Base-by-base conservation (phyloP, 225 moss, liverwort and hornwort genomes). In the Straminergon stramineum region DNA sequence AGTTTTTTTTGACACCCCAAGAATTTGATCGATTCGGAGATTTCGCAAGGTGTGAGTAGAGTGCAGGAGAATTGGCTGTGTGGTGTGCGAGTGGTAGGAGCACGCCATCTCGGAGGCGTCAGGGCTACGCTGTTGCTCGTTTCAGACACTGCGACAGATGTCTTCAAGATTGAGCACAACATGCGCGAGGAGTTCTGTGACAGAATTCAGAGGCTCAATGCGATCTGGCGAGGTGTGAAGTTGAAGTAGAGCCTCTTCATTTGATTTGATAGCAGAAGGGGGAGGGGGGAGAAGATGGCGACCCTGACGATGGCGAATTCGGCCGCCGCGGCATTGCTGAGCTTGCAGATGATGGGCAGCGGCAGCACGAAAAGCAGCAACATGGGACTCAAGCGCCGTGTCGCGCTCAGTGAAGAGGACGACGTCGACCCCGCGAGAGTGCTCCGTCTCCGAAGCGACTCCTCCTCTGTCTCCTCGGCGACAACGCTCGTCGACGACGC, bases 301-400 rank as follows among this genome's bases (percentile, higher is more conserved):
- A 87, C 92, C 48, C 84, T 89, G 70, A 89, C 92, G 45, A 92
- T 95, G 91, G 92, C 92, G 79, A 92, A 95, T 90, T 95, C 94
- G 84, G 94, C 94, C 35, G 94, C 94, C 31, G 94, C 94, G 70
- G 94, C 94, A 81, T 90, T 95, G 85, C 89, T 93, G 85, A 95
- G 94, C 87, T 69, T 95, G 90, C 93, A 93, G 90, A 92, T 90
- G 92, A 90, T 90, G 91, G 89, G 87, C 88, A 34, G 70, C 60
- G 34, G 70, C 51, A 77, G 23, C 67, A 87, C 55, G 18, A 48
- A 21, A 7, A 83, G 88, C 41, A 61, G 61, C 37, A 64, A 53
- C 52, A 78, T 78, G 88, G 86, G 90, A 70, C 88, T 93, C 68
- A 93, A 95, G 87, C 92, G 94, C 67, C 92, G 93, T 52, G 92